Percentiles rank a stretch among this genome's conserved stretches.
Evolutionary conservation across 352 stramenopile species (phyloP).

Genomic region (Phytopythium chamaehyphon): DNA sequence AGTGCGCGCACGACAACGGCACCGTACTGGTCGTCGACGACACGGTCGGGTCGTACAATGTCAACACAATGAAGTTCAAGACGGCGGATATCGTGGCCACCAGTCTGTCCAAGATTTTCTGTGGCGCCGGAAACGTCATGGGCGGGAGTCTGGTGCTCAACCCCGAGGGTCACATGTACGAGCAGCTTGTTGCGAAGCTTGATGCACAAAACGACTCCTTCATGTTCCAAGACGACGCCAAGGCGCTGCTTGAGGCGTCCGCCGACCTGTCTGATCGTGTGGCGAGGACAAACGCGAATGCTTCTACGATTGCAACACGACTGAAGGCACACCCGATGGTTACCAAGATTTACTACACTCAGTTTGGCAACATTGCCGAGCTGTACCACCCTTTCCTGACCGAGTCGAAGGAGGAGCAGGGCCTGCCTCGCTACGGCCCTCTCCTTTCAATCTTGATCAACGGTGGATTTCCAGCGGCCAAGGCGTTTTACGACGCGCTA

Average conservation of each 20-base stretch:
- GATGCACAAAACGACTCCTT: constrained; percentile 44
- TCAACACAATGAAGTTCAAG: constrained; percentile 80
- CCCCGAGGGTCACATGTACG: constrained; percentile 39
- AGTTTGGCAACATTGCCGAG: constrained; percentile 35
- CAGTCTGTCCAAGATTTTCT: constrained; percentile 93
- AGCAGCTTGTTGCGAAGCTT: constrained; percentile 37
- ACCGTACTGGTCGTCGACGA: constrained; percentile 90
- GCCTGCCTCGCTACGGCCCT: constrained; percentile 67
- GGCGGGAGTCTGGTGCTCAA: constrained; percentile 89
- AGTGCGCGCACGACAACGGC: constrained; percentile 80
- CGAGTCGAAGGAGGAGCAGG: constrained; percentile 7
- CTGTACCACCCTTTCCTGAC: constrained; percentile 62
- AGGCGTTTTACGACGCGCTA: constrained; percentile 88
- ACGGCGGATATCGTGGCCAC: constrained; percentile 88
- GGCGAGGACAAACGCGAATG: constrained; percentile 74
- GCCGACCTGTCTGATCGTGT: constrained; percentile 72
- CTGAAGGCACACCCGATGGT: constrained; percentile 74
- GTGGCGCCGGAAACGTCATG: constrained; percentile 89
- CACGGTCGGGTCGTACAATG: constrained; percentile 89
- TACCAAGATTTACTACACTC: constrained; percentile 86
- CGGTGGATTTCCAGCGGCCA: constrained; percentile 53
- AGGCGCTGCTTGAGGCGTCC: constrained; percentile 44
- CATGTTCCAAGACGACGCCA: constrained; percentile 53
- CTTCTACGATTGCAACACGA: constrained; percentile 61
- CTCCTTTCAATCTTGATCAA: constrained; percentile 87